A percentile compares a stretch with the other conserved stretches of the same genome.
Evolutionary conservation across 306 rosid species (phyloP).

Genomic region (Malus domestica): DNA sequence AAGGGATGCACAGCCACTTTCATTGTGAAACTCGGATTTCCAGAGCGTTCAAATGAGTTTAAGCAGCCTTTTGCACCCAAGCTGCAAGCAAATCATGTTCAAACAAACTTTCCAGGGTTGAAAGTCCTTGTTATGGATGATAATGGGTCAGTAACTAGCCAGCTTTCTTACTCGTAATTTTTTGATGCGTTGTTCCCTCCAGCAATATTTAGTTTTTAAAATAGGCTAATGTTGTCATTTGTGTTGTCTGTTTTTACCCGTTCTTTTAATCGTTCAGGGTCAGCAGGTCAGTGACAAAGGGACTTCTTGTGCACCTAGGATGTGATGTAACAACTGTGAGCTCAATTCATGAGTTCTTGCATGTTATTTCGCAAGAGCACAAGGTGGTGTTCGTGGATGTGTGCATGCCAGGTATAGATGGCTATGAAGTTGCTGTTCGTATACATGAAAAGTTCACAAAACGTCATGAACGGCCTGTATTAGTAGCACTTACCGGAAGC

Average conservation of each 20-base stretch:
- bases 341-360: conserved; percentile 65
- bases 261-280: conserved; percentile 43
- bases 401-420: conserved; percentile 46
- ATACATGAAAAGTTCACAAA: conserved; percentile 58
- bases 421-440: conserved; percentile 50
- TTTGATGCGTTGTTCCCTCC: not conserved
- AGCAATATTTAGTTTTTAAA: not conserved
- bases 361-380: conserved; percentile 56
- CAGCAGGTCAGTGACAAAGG: conserved; percentile 74
- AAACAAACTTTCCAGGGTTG: conserved; percentile 61
- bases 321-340: conserved; percentile 68
- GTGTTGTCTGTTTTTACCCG: not conserved
- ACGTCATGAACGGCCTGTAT: conserved; percentile 63
- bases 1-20: conserved; percentile 80
- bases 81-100: conserved; percentile 43
- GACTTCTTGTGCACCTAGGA: conserved; percentile 77
- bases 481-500: conserved; percentile 73
- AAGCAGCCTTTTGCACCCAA: conserved; percentile 46
- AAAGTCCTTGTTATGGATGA: conserved; percentile 88
- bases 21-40: conserved; percentile 76
- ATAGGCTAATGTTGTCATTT: not conserved
- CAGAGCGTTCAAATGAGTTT: conserved; percentile 58
- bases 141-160: conserved; percentile 68
- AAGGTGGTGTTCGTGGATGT: conserved; percentile 79
- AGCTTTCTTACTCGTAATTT: conserved; percentile 12